A percentile compares a stretch with the other conserved stretches of the same genome.
Evolutionary conservation across 305 asterid species (phyloP).

Genomic region (Solanum hybrid): DNA sequence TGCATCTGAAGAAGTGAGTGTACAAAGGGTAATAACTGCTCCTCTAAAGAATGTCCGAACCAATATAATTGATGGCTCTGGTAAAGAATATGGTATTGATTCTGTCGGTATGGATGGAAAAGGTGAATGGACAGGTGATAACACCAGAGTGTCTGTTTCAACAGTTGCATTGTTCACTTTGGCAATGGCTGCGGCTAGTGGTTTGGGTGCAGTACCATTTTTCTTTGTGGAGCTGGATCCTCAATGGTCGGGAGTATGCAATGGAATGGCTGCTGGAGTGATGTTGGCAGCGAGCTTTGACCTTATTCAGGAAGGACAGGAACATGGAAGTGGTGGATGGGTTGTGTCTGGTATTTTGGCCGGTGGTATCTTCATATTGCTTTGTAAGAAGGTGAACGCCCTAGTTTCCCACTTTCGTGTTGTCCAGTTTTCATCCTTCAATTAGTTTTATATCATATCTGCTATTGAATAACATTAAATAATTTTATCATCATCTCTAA

Average conservation of each 20-base stretch:
- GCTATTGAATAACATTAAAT: neutral
- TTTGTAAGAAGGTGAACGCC: conserved; percentile 65
- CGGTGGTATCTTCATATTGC: conserved; percentile 83
- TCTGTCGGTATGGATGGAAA: conserved; percentile 27
- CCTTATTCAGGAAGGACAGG: conserved; percentile 95
- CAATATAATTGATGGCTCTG: conserved; percentile 83
- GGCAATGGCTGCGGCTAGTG: conserved; percentile 97
- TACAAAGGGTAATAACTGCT: conserved; percentile 45
- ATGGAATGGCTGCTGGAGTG: conserved; percentile 99
- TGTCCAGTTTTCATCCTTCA: neutral
- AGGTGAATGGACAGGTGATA: conserved; percentile 37
- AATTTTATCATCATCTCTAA: neutral
- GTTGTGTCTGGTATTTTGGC: conserved; percentile 80
- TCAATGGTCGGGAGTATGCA: conserved; percentile 94
- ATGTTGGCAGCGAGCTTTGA: conserved; percentile 99
- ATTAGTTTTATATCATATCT: neutral
- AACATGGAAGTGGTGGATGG: conserved; percentile 93
- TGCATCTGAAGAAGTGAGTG: conserved; percentile 29
- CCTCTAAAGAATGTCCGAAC: conserved; percentile 49
- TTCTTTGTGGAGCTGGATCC: conserved; percentile 94
- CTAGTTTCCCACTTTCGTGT: neutral
- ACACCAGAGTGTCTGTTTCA: conserved; percentile 58
- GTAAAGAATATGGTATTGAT: conserved; percentile 45
- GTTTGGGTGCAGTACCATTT: conserved; percentile 93
- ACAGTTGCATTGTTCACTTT: conserved; percentile 82